Conservation (phyloP, 768 basidiomycete species). For the Zangia roseola region DNA sequence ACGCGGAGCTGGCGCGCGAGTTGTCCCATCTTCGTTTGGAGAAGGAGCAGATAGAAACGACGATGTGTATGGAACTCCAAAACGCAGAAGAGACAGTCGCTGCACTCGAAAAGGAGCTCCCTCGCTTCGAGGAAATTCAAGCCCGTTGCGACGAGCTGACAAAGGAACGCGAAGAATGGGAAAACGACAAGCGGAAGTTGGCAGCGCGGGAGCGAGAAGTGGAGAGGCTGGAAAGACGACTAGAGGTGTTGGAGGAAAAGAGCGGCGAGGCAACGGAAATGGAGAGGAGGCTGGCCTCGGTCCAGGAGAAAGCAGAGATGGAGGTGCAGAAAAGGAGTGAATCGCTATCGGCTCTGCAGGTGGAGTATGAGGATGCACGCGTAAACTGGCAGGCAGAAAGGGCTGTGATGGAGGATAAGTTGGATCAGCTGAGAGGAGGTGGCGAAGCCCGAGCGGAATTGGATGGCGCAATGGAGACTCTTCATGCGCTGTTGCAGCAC, state of each 20-base stretch:
- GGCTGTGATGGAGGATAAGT: slow-evolving; percentile 49
- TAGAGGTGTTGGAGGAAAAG: slow-evolving; percentile 43
- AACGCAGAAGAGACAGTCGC: slow-evolving; percentile 63
- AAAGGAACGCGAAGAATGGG: slow-evolving; percentile 51
- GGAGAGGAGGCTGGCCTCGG: slow-evolving; percentile 38
- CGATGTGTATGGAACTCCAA: slow-evolving; percentile 63
- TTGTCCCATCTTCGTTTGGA: slow-evolving; percentile 61
- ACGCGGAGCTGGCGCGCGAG: slow-evolving; percentile 60
- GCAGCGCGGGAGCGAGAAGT: slow-evolving; percentile 37
- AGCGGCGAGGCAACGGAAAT: slow-evolving; percentile 42
- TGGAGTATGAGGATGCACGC: slow-evolving; percentile 44
- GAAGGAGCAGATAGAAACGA: slow-evolving; percentile 67
- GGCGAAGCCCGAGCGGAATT: slow-evolving; percentile 47
- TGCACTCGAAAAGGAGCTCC: slow-evolving; percentile 54
- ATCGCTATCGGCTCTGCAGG: slow-evolving; percentile 37
- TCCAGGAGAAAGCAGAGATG: slow-evolving; percentile 30
- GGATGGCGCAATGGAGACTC: slow-evolving; percentile 44
- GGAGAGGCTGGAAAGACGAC: slow-evolving; percentile 39
- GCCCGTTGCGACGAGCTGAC: slow-evolving; percentile 45
- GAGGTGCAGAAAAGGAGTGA: slow-evolving; percentile 44
- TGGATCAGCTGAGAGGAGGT: slow-evolving; percentile 42
- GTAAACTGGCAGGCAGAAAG: slow-evolving; percentile 52
- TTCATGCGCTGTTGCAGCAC: slow-evolving; percentile 53
- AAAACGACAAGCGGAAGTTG: slow-evolving; percentile 41
- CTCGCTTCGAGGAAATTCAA: slow-evolving; percentile 49